phyloP scores from a whole-genome alignment of 495 filamentous ascomycete genomes.

The Aspergillus ellipticus region DNA sequence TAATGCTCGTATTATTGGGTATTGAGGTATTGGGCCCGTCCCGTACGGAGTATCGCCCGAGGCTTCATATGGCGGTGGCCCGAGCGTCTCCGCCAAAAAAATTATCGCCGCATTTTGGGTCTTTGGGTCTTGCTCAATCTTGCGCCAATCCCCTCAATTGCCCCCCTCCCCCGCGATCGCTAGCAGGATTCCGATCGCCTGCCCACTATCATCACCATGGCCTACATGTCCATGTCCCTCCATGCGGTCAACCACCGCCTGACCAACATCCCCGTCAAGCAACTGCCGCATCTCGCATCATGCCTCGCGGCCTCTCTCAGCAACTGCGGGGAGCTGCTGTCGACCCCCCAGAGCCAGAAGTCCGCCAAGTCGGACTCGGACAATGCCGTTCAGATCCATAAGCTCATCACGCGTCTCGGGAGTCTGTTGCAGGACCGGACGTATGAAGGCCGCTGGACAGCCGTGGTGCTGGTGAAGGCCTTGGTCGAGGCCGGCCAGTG shows the following conservation, averaged over 20 bases:
- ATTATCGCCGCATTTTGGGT: not conserved
- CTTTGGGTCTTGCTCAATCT: not conserved
- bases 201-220: conserved; percentile 14
- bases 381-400: conserved; percentile 62
- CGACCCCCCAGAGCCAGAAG: conserved; percentile 41
- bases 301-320: conserved; percentile 57
- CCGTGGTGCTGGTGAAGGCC: conserved; percentile 73
- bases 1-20: too few relatives aligned
- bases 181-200: not conserved
- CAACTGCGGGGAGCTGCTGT: conserved; percentile 57
- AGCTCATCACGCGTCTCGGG: conserved; percentile 71
- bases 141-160: not conserved
- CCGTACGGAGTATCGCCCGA: conserved; percentile 20
- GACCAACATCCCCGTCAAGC: conserved; percentile 56
- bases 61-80: conserved; percentile 30
- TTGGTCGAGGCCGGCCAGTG: conserved; percentile 75
- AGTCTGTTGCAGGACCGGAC: conserved; percentile 70
- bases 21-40: too few relatives aligned
- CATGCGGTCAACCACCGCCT: conserved; percentile 65
- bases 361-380: conserved; percentile 58
- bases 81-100: conserved; percentile 14
- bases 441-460: conserved; percentile 69
- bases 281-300: conserved; percentile 61
- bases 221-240: conserved; percentile 33
- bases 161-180: not conserved